Base-by-base conservation (phyloP, 805 yeast species). In the Sugiyamaella mastotermitis region DNA sequence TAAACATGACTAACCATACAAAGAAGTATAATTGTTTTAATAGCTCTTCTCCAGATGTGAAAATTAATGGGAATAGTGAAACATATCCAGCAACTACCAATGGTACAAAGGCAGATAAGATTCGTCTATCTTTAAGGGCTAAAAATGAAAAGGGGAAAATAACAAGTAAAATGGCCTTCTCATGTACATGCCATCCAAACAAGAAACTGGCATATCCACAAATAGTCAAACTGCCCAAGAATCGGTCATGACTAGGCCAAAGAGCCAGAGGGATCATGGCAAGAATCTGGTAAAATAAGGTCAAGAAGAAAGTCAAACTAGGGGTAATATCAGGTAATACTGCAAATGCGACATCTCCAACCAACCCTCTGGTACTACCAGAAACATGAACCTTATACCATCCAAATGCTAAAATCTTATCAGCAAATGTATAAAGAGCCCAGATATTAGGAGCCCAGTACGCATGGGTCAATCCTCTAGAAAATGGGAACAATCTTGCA, bases 131-230 rank as follows among this genome's bases (percentile, higher is more conserved):
- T 26, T 73, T 68, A 10, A 78, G 68, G 3, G 80, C 82, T 19
- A 88, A 60, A 56, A 92, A 80, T 5, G 92, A 72, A 58, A 85
- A 78, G 1, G 99, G 99, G 48, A 92, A 74, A 6, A 92, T 82
- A 2, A 90, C 80, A 15, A 88, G 59, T 69, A 92, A 71, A n/a
- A 92, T 76, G 0, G 97, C 97, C 69, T 92, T 92, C 61, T 92
- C 98, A 63, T 92, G 98, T 17, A 92, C 98, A 55, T 92, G 97
- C 97, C 97, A 92, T 4, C 99, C 98, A 61, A 92, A 92, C 34
- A 92, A 62, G 55, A 84, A 92, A 2, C 95, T 83, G 0, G 95
- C 79, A 62, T 76, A 85, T 3, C 94, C 97, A 61, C 97, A 90
- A 33, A 90, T 68, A 0, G 96, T 81, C 50, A 92, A 62, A 1